Evolutionary conservation across 2,329 filamentous ascomycete genomes (phyloP).

Genomic region (Diaporthe sp.): DNA sequence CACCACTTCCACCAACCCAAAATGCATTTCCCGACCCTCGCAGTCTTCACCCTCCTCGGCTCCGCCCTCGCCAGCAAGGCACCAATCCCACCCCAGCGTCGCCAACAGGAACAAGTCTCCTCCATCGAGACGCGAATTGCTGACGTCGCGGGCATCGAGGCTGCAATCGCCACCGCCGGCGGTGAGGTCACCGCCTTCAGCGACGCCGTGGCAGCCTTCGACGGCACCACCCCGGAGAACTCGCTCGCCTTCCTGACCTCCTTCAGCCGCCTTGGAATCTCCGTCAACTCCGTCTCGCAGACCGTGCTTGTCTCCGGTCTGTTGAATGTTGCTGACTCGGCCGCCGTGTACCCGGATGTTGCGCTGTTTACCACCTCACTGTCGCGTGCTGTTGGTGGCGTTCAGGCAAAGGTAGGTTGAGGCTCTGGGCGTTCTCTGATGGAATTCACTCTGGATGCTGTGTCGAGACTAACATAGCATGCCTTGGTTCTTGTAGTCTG

Average conservation of each 20-base stretch:
- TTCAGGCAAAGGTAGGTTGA: not conserved
- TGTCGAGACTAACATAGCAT: not conserved
- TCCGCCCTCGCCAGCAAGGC: not conserved
- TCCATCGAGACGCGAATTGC: not conserved
- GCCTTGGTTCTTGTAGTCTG: not conserved
- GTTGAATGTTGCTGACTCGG: conserved; percentile 11
- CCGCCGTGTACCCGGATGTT: conserved; percentile 16
- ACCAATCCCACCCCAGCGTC: not conserved
- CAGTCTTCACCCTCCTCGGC: conserved; percentile 10
- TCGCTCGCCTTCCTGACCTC: conserved; percentile 11
- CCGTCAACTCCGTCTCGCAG: conserved; percentile 17
- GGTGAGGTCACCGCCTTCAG: conserved; percentile 6
- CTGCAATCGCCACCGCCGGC: not conserved
- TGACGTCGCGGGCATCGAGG: conserved; percentile 5
- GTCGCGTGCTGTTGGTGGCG: not conserved
- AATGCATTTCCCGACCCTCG: conserved; percentile 1
- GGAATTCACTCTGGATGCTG: not conserved
- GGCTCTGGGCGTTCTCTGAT: not conserved
- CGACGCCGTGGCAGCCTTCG: conserved; percentile 13
- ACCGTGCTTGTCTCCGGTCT: not conserved
- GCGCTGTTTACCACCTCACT: conserved; percentile 13
- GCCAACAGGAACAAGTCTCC: not conserved
- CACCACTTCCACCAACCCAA: not conserved
- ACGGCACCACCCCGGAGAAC: not conserved
- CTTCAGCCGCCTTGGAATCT: conserved; percentile 6